These are phyloP conservation scores for Pseudogymnoascus pannorum DNA, from an alignment of 2,329 filamentous ascomycete genomes.

Conservation along the genomic window DNA sequence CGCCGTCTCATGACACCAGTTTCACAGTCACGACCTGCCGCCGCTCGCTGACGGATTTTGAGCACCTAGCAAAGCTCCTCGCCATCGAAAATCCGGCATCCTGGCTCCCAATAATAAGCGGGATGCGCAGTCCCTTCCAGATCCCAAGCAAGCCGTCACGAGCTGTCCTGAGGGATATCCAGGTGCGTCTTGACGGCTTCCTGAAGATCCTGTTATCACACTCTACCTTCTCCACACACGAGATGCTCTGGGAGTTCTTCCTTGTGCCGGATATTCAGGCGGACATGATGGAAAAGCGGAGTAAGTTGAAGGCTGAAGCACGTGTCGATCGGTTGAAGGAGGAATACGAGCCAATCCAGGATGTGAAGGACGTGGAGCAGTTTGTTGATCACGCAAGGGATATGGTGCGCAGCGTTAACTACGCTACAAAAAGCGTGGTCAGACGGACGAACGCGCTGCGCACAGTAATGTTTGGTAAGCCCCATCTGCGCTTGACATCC, in stretches of 20 bases:
- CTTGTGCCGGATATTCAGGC: slow-evolving; percentile 89
- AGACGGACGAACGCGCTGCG: slow-evolving; percentile 69
- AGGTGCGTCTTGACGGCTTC: slow-evolving; percentile 79
- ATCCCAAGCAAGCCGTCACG: slow-evolving; percentile 87
- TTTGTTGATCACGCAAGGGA: slow-evolving; percentile 89
- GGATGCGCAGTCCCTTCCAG: slow-evolving; percentile 81
- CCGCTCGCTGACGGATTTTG: slow-evolving; percentile 80
- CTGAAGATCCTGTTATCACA: slow-evolving; percentile 79
- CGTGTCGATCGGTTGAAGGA: slow-evolving; percentile 79
- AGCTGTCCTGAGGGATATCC: slow-evolving; percentile 78
- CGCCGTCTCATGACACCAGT: slow-evolving; percentile 69
- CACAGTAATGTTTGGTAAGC: slow-evolving; percentile 53
- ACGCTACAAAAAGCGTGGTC: slow-evolving; percentile 73
- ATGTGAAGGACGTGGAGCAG: slow-evolving; percentile 82
- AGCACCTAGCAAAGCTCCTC: slow-evolving; percentile 77
- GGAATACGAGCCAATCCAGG: slow-evolving; percentile 77
- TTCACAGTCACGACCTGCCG: slow-evolving; percentile 94
- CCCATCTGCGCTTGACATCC: background rate
- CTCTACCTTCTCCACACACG: slow-evolving; percentile 89
- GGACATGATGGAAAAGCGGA: slow-evolving; percentile 83
- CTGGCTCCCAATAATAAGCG: slow-evolving; percentile 76
- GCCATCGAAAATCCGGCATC: slow-evolving; percentile 88
- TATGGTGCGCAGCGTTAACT: slow-evolving; percentile 77
- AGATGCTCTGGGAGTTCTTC: slow-evolving; percentile 99
- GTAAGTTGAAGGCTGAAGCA: slow-evolving; percentile 75